A percentile compares a stretch with the other conserved stretches of the same genome.
Evolutionary conservation across 495 filamentous ascomycete genomes (phyloP).

Genomic region (Niebla homalea): DNA sequence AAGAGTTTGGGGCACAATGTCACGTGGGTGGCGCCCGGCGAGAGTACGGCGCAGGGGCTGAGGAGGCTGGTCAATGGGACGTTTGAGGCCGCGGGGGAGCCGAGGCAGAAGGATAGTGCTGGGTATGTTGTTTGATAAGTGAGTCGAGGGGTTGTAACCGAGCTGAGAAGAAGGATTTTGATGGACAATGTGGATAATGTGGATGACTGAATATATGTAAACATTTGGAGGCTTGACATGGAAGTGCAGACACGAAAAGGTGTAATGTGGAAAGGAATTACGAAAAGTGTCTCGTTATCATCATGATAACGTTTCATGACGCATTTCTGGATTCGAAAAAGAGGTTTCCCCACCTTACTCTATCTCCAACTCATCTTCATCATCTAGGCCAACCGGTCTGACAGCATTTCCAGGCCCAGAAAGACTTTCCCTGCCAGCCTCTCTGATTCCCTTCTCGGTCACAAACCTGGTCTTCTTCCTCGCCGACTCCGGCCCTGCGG

Average conservation of each 20-base stretch:
- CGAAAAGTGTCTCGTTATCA: too few relatives aligned
- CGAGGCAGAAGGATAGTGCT: constrained; percentile 58
- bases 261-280: too few relatives aligned
- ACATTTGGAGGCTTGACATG: too few relatives aligned
- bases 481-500: constrained; percentile 24
- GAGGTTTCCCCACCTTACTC: constrained; percentile 21
- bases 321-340: too few relatives aligned
- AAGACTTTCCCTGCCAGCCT: constrained; percentile 63
- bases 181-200: too few relatives aligned
- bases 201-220: too few relatives aligned
- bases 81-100: constrained; percentile 65
- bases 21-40: constrained; percentile 49
- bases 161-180: too few relatives aligned
- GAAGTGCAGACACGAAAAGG: too few relatives aligned
- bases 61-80: constrained; percentile 56
- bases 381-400: constrained; percentile 20
- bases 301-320: too few relatives aligned
- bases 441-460: constrained; percentile 60
- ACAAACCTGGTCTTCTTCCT: constrained; percentile 74
- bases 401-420: constrained; percentile 34
- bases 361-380: constrained; percentile 42
- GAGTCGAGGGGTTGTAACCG: too few relatives aligned
- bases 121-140: constrained; percentile 50
- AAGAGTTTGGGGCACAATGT: constrained; percentile 55
- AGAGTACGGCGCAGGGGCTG: constrained; percentile 61